Evolutionary conservation across 2,329 filamentous ascomycete species (phyloP), one percentile per base, ranked within the genome.

Genomic region (Diaporthe nobilis): DNA sequence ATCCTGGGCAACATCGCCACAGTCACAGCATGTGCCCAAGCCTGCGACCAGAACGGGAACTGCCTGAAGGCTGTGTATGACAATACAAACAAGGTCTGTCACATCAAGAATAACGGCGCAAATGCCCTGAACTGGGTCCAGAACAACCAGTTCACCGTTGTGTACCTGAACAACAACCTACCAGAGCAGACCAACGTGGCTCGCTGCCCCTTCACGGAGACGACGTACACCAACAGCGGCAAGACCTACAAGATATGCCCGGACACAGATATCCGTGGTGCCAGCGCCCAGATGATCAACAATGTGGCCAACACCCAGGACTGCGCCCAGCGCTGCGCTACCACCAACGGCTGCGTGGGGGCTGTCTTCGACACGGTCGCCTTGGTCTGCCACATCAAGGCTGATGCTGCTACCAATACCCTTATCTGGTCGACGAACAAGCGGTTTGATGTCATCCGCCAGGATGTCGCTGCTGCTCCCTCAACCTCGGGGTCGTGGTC

Each of bases 401-500:
- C 72, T 7, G 72, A 74, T 17, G 51, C 72, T 17, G 42, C 72
- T 7, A 47, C 72, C 51, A 74, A 74, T 51, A 74, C 72, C 10
- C 39, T 74, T 37, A 57, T 74, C 12, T 74, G 61, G 72, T 68
- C 49, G 7, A 74, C 72, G 5, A 68, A 74, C 51, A 74, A 74
- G 61, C 51, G 51, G 22, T 74, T 55, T 13, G 72, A 74, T 28
- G 72, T 74, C 37, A 47, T 76, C 51, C 71, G 71, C 1, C 70
- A 39, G 13, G 70, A 68, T 39, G 61, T 55, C 34, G 42, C 61
- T 9, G n/a, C 49, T 1, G 80, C 80, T 28, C 80, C 77, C 13
- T 67, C 78, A 55, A 77, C 76, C 17, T 53, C 72, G 31, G 80
- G 80, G 20, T 75, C 76, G 37, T 81, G 80, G 80, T 79, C 79